A percentile compares a stretch with the other conserved stretches of the same genome.
Evolutionary conservation across 2,329 filamentous ascomycete species (phyloP).

Genomic region (Monilinia polystroma): DNA sequence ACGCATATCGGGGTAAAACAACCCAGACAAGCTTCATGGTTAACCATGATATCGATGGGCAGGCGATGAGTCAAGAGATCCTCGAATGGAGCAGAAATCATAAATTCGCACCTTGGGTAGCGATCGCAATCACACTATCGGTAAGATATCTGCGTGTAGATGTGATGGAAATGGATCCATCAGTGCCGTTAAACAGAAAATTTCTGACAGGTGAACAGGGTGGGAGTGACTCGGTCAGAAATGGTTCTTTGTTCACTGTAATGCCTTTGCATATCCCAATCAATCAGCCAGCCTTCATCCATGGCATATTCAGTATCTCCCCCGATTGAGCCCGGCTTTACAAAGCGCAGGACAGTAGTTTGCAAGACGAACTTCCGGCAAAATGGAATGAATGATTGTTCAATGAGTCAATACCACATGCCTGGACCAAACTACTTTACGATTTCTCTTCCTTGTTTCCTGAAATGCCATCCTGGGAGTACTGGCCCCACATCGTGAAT

Average conservation of each 20-base stretch:
- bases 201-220: background rate
- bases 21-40: constrained; percentile 30
- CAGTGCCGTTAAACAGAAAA: too few species aligned
- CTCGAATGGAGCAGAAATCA: constrained; percentile 36
- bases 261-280: constrained; percentile 40
- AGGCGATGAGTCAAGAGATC: constrained; percentile 30
- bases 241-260: constrained; percentile 39
- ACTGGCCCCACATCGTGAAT: constrained; percentile 28
- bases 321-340: constrained; percentile 40
- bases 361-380: constrained; percentile 32
- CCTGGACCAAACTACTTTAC: constrained; percentile 35
- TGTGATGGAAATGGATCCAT: too few species aligned
- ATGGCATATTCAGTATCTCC: constrained; percentile 41
- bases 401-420: constrained; percentile 29
- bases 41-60: constrained; percentile 38
- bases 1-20: constrained; percentile 10
- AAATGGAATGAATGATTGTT: constrained; percentile 41
- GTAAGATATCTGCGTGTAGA: constrained; percentile 25
- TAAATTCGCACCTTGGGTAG: constrained; percentile 41
- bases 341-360: constrained; percentile 30
- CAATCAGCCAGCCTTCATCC: constrained; percentile 41
- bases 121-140: constrained; percentile 38
- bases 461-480: constrained; percentile 24
- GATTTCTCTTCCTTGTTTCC: constrained; percentile 25
- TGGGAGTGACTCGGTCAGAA: background rate